Percentiles rank a stretch among this genome's conserved stretches.
Evolutionary conservation across 345 rosid species (phyloP).

Genomic region (Salix exigua): DNA sequence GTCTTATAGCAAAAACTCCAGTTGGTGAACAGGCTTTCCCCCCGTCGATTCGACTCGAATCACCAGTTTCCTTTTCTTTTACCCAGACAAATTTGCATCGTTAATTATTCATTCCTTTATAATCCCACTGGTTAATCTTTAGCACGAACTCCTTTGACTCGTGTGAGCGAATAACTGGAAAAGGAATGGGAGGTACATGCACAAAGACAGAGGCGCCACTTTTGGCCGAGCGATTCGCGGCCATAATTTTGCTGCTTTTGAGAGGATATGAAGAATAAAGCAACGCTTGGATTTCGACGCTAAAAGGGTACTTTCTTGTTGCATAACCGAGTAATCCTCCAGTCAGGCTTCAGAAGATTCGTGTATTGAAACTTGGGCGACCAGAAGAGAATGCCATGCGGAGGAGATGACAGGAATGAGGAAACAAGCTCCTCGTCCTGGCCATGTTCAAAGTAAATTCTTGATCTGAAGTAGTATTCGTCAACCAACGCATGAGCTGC

Average conservation of each 20-base stretch:
- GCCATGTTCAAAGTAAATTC: no score
- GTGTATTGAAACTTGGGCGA: background rate
- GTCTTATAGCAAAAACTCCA: background rate
- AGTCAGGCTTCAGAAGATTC: background rate
- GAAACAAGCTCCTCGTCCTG: no score
- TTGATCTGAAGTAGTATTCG: background rate
- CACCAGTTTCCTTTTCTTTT: no score
- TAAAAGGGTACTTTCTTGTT: slow-evolving; percentile 2
- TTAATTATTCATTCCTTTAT: no score
- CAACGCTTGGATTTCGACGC: background rate
- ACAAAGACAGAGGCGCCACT: background rate
- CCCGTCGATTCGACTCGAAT: background rate
- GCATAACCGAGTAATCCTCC: background rate
- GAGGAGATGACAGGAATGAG: background rate
- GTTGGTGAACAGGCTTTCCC: background rate
- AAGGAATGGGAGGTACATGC: background rate
- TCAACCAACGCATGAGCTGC: background rate
- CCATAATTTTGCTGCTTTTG: background rate
- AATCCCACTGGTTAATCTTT: background rate
- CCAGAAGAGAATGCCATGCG: slow-evolving; percentile 1
- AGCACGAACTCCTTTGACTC: background rate
- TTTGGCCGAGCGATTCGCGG: background rate
- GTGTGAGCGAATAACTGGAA: background rate
- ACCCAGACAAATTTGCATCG: background rate
- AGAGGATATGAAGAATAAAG: background rate